These are phyloP conservation scores for Claviceps sp. DNA, from an alignment of 2,329 filamentous ascomycete species.

Conservation along the genomic window DNA sequence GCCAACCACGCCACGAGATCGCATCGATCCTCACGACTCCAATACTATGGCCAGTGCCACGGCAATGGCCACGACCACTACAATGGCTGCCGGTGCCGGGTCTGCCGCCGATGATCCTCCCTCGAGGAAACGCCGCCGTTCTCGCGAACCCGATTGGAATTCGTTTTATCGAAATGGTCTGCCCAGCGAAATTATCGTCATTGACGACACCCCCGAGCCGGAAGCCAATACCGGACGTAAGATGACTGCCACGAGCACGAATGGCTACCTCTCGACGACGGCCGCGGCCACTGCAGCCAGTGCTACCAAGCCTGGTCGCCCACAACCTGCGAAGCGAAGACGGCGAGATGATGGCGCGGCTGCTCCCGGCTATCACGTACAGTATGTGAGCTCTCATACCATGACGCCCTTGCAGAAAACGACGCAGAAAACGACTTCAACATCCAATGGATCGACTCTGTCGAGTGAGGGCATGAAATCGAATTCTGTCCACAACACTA, in stretches of 20 bases:
- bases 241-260: conserved; percentile 14
- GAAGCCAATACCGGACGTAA: conserved; percentile 30
- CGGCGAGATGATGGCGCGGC: conserved; percentile 49
- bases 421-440: conserved; percentile 20
- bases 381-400: conserved; percentile 54
- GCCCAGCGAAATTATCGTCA: conserved; percentile 76
- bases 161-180: conserved; percentile 73
- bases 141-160: conserved; percentile 60
- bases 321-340: conserved; percentile 58
- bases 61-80: conserved; percentile 4
- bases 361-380: conserved; percentile 55
- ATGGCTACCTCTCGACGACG: conserved; percentile 16
- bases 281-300: conserved; percentile 13
- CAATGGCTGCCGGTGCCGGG: conserved; percentile 11
- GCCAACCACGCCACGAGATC: conserved; percentile 9
- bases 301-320: conserved; percentile 9
- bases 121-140: conserved; percentile 40
- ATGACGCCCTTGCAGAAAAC: conserved; percentile 54
- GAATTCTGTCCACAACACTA: conserved; percentile 68
- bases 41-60: conserved; percentile 10
- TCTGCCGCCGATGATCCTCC: conserved; percentile 16
- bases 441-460: conserved; percentile 54
- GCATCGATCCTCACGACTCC: conserved; percentile 10
- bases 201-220: conserved; percentile 57
- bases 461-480: conserved; percentile 79